These are phyloP conservation scores for Salix udensis DNA, from an alignment of 345 rosid species.

Conservation along the genomic window DNA sequence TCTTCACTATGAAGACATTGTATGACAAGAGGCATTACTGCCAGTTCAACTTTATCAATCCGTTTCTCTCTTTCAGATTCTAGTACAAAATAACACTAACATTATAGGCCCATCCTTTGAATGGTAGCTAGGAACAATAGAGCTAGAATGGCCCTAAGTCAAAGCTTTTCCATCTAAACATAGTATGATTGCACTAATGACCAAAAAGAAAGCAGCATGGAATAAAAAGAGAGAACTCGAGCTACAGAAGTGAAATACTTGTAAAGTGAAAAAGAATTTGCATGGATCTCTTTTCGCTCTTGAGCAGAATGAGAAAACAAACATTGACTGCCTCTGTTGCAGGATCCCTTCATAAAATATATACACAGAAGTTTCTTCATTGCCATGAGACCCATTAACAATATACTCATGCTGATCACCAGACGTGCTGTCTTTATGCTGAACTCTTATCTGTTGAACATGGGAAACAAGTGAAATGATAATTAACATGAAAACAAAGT, in stretches of 20 bases:
- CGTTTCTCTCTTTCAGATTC: neutral
- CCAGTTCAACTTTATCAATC: neutral
- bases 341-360: slow-evolving; percentile 64
- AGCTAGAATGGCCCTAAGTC: neutral
- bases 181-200: neutral
- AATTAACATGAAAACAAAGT: slow-evolving; percentile 11
- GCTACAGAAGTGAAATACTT: slow-evolving; percentile 39
- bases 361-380: slow-evolving; percentile 43
- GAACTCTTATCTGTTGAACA: slow-evolving; percentile 53
- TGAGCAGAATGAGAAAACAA: slow-evolving; percentile 63
- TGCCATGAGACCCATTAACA: slow-evolving; percentile 23
- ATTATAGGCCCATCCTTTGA: neutral
- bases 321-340: slow-evolving; percentile 70
- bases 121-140: neutral
- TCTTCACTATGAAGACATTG: neutral
- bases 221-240: neutral
- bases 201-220: neutral
- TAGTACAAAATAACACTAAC: neutral
- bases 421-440: slow-evolving; percentile 23
- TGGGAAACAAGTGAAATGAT: slow-evolving; percentile 11
- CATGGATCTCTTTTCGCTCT: slow-evolving; percentile 57
- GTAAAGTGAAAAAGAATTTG: slow-evolving; percentile 61
- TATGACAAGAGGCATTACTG: neutral
- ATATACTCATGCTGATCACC: slow-evolving; percentile 21
- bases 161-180: neutral